Percentiles rank a stretch among this genome's conserved stretches.
phyloP scores from a whole-genome alignment of 2,329 filamentous ascomycete genomes.

The Fusarium metavorans region DNA sequence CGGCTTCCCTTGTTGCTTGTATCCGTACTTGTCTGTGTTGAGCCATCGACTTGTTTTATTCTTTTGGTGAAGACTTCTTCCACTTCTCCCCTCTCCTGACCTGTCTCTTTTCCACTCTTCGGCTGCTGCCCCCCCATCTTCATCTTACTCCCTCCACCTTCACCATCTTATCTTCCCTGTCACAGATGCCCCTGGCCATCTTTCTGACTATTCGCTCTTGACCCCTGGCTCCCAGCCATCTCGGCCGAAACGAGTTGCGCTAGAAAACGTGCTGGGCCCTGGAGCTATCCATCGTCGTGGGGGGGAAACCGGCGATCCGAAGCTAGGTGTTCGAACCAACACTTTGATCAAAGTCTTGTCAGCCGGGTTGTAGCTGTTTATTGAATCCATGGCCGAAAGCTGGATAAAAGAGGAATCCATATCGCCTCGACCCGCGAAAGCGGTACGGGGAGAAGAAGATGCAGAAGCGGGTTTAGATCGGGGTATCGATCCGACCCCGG shows the following conservation, averaged over 20 bases:
- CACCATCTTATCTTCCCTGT: conserved; percentile 14
- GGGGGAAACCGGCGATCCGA: conserved; percentile 19
- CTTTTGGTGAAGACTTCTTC: conserved; percentile 2
- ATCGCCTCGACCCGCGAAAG: conserved; percentile 34
- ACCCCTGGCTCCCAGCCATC: conserved; percentile 24
- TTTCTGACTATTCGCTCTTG: conserved; percentile 19
- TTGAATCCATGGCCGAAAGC: conserved; percentile 32
- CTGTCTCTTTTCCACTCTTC: background rate
- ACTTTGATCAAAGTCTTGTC: background rate
- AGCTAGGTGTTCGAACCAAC: conserved; percentile 21
- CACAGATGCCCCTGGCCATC: conserved; percentile 24
- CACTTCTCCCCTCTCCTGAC: background rate
- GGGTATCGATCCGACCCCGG: conserved; percentile 11
- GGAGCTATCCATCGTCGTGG: conserved; percentile 17
- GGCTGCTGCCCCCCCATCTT: background rate
- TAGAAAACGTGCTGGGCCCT: conserved; percentile 22
- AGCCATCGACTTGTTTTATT: conserved; percentile 29
- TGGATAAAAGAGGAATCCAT: conserved; percentile 39
- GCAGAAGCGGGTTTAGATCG: conserved; percentile 12
- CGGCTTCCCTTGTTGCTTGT: conserved; percentile 34
- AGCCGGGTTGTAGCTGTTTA: background rate
- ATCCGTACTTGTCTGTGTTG: conserved; percentile 10
- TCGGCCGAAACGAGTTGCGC: conserved; percentile 30
- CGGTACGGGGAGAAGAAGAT: background rate
- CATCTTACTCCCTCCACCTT: background rate